phyloP scores from a whole-genome alignment of 2,329 filamentous ascomycete genomes.

The Diaporthe velutina region DNA sequence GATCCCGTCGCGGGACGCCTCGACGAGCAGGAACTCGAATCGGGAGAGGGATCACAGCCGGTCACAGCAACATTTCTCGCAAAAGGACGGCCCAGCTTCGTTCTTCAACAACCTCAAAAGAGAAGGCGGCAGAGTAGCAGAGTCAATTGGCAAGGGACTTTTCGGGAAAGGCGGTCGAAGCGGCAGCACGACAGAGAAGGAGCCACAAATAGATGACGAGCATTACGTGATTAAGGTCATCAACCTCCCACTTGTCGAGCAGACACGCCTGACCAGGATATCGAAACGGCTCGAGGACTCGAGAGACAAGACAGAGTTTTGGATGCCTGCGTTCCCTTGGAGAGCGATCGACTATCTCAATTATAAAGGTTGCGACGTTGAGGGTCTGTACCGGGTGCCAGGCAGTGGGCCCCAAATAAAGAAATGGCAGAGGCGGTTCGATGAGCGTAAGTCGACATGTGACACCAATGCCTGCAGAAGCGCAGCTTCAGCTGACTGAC shows the following conservation, averaged over 20 bases:
- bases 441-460: conserved; percentile 72
- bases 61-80: conserved; percentile 63
- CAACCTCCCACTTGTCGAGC: conserved; percentile 86
- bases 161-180: conserved; percentile 83
- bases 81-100: conserved; percentile 64
- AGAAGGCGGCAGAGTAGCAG: conserved; percentile 80
- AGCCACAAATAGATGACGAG: conserved; percentile 79
- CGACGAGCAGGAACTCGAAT: conserved; percentile 56
- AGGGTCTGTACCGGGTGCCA: conserved; percentile 92
- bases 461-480: conserved; percentile 37
- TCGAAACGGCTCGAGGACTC: conserved; percentile 90
- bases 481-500: background rate
- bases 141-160: conserved; percentile 84
- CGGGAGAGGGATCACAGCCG: conserved; percentile 62
- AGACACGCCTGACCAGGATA: conserved; percentile 91
- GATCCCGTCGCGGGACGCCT: conserved; percentile 58
- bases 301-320: conserved; percentile 96
- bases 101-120: conserved; percentile 82
- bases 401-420: conserved; percentile 92
- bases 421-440: conserved; percentile 93
- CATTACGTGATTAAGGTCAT: conserved; percentile 89
- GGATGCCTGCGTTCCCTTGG: conserved; percentile 98
- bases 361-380: conserved; percentile 92
- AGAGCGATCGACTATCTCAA: conserved; percentile 96
- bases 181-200: conserved; percentile 77